Conservation (phyloP, 192 early-diverging fungal genomes). For the Rhizophagus prolifer region DNA sequence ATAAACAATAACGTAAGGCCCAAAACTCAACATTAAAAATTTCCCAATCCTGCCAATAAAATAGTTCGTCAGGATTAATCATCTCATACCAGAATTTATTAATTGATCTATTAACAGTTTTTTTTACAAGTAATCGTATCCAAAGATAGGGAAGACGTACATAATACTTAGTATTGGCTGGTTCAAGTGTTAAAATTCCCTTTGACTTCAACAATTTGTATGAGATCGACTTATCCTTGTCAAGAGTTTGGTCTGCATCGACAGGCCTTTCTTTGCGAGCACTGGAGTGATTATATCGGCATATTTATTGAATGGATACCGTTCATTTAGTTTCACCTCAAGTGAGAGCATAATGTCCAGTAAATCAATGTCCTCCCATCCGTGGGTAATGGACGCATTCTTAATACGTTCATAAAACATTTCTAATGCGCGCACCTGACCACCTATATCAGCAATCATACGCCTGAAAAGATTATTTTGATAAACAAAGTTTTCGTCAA, state of each 20-base stretch:
- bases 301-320: no score
- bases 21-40: background rate
- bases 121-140: background rate
- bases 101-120: background rate
- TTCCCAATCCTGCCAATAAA: constrained; percentile 13
- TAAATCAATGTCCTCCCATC: no score
- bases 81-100: background rate
- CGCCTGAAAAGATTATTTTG: background rate
- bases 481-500: background rate
- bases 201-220: background rate
- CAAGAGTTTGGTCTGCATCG: no score
- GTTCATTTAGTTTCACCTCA: no score
- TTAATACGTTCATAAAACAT: background rate
- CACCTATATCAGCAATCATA: background rate
- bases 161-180: background rate
- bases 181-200: constrained; percentile 1
- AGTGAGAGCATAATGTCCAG: no score
- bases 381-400: background rate
- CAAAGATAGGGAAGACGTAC: background rate
- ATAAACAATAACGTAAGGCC: background rate
- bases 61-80: background rate
- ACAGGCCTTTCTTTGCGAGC: no score
- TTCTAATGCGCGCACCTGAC: constrained; percentile 1
- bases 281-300: no score
- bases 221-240: no score